A percentile compares a stretch with the other conserved stretches of the same genome.
phyloP scores from a whole-genome alignment of 192 early-diverging fungal species.

The Gorgonomyces haynaldii region DNA sequence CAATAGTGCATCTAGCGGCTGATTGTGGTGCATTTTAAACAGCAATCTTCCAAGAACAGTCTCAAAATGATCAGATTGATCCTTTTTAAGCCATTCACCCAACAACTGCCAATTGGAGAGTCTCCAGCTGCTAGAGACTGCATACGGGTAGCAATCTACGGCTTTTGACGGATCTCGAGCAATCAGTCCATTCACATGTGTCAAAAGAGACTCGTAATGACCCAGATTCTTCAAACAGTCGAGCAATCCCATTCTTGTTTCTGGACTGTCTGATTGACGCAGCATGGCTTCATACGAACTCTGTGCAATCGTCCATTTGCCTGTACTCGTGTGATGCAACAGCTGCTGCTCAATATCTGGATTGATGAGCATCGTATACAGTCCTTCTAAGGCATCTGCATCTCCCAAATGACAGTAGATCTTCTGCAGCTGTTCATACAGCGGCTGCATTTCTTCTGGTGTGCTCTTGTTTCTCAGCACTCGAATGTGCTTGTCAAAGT shows the following conservation, averaged over 20 bases:
- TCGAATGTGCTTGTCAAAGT: constrained; percentile 58
- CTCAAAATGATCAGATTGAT: constrained; percentile 39
- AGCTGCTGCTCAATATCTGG: constrained; percentile 53
- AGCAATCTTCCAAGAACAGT: constrained; percentile 41
- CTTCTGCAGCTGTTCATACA: constrained; percentile 41
- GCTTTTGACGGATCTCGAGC: constrained; percentile 37
- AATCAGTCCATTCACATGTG: constrained; percentile 28
- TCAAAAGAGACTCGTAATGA: constrained; percentile 49
- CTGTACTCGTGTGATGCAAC: constrained; percentile 48
- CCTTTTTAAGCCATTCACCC: constrained; percentile 22
- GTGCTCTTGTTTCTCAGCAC: constrained; percentile 7
- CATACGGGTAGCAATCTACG: constrained; percentile 28
- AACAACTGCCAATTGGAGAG: constrained; percentile 47
- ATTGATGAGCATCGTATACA: constrained; percentile 30
- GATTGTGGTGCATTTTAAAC: constrained; percentile 26
- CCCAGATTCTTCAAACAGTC: constrained; percentile 58
- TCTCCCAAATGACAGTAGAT: constrained; percentile 61
- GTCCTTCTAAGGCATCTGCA: constrained; percentile 56
- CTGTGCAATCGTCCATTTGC: constrained; percentile 55
- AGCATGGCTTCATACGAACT: constrained; percentile 48
- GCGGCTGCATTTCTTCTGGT: constrained; percentile 18
- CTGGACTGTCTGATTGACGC: constrained; percentile 24
- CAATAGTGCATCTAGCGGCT: constrained; percentile 24
- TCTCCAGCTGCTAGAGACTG: constrained; percentile 56
- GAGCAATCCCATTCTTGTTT: constrained; percentile 47